Evolutionary conservation across 2,329 filamentous ascomycete genomes (phyloP), one percentile per base, ranked within the genome.

Genomic region (Exutisphaerella laricina): DNA sequence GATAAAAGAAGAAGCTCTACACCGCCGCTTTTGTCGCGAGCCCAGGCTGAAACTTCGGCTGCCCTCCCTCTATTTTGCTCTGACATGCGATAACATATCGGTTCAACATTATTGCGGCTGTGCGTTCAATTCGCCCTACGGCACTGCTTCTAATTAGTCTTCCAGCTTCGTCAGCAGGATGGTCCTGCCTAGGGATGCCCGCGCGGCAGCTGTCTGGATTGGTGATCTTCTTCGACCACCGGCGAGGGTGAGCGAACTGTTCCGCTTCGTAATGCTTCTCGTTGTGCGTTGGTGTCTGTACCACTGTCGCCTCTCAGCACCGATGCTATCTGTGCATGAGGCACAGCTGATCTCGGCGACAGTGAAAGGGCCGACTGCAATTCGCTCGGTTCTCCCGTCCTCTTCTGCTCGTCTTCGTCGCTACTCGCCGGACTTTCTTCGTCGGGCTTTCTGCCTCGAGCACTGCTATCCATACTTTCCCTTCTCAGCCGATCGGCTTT

Each of bases 401-500:
- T 43, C 9, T 46, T 43, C 17, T 53, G 57, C 29, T 66, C 63
- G 28, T 66, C 64, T 30, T 66, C 59, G 32, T 60, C 64, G 38
- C 61, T 64, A 46, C 60, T 62, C 20, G 57, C 56, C 14, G 49
- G 51, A 30, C 49, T 50, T 13, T 54, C 51, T 33, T 50, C 49
- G 20, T 52, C 43, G 25, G 46, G 33, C 26, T 41, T 46, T 22
- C 51, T 44, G 34, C 54, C 41, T 45, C 55, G 51, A 35, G 55
- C 43, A 59, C 63, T 46, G 61, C 64, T 68, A 43, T 67, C 66
- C 58, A 72, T 71, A 46, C 68, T 71, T 50, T 73, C 70, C 32
- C 69, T 58, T 16, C 70, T 63, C 5, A 74, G 61, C 39, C 70
- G 58, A 37, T 73, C 70, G 13, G 70, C 71, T 54, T 72, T 73